These are phyloP conservation scores for Cyclotella atomus DNA, from an alignment of 108 stramenopile genomes.

Conservation along the genomic window DNA sequence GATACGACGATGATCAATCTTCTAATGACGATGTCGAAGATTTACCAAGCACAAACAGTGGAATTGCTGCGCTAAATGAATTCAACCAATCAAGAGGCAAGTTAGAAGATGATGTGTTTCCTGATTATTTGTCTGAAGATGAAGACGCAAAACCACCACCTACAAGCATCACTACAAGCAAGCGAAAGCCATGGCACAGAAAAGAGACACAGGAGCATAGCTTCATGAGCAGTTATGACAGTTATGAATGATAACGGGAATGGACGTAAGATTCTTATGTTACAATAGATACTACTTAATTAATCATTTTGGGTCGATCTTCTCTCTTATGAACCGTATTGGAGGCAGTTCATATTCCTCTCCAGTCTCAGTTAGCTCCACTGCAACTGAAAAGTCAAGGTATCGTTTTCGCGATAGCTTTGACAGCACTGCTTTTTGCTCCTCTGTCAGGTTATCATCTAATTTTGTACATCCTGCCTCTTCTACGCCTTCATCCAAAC, in stretches of 20 bases:
- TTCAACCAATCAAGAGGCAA: not conserved
- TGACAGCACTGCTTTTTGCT: constrained; percentile 30
- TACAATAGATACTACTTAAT: not conserved
- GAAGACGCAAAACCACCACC: constrained; percentile 2
- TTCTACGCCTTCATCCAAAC: constrained; percentile 24
- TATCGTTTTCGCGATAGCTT: constrained; percentile 39
- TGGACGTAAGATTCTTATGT: not conserved
- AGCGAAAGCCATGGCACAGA: constrained; percentile 27
- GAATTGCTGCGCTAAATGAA: constrained; percentile 26
- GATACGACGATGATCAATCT: not conserved
- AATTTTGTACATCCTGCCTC: constrained; percentile 14
- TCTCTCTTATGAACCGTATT: constrained; percentile 34
- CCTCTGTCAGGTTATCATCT: constrained; percentile 15
- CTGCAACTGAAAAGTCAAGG: constrained; percentile 71
- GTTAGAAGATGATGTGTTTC: constrained; percentile 5
- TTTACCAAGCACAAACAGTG: constrained; percentile 9
- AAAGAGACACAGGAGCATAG: constrained; percentile 15
- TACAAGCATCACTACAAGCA: not conserved
- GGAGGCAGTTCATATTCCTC: constrained; percentile 81
- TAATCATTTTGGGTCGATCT: not conserved
- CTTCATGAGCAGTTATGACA: constrained; percentile 29
- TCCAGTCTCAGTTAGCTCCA: constrained; percentile 72
- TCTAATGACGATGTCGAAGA: constrained; percentile 15
- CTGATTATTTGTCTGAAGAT: constrained; percentile 15
- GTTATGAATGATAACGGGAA: constrained; percentile 30